Evolutionary conservation across 768 basidiomycete species (phyloP), one percentile per base, ranked within the genome.

Genomic region (Agaricus blazei): DNA sequence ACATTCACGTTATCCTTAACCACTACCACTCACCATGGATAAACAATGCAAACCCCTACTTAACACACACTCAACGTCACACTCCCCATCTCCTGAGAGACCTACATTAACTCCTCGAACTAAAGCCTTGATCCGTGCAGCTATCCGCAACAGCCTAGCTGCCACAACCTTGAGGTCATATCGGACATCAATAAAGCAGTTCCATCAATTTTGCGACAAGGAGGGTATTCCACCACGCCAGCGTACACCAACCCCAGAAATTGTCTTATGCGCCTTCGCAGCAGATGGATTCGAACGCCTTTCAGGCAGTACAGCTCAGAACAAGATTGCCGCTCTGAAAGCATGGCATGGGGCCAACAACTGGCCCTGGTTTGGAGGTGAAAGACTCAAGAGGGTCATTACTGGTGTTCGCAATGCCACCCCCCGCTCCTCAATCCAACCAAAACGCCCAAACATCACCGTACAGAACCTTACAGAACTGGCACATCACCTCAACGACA

Each of bases 311-410:
- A 65, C 68, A 1, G 57, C 71, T 15, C 52, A 59, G 9, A 68
- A 63, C 7, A 70, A 71, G 69, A 28, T 71, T 0, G 61, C 67
- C 0, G 65, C 65, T 0, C 48, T 75, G 0, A 60, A 68, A 2
- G 62, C 65, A 4, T 76, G 74, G 71, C 73, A 77, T 46, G 58
- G 48, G 11, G 36, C 70, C n/a, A 64, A 75, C 26, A 64, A 62
- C 14, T 71, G 70, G 4, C 47, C 49, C 0, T 74, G 73, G 72
- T 34, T 60, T 26, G 68, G 68, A 0, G 59, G 56, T 2, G 52
- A 60, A n/a, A 50, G 67, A 0, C 67, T 71, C 44, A 46, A 71
- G 14, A 47, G 58, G 3, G 57, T 60, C 2, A 59, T 71, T 0
- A 24, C 12, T 1, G 45, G 53, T 0, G 51, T 52, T 4, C 8